phyloP scores from a whole-genome alignment of 345 rosid genomes.

The Salix koriyanagi region DNA sequence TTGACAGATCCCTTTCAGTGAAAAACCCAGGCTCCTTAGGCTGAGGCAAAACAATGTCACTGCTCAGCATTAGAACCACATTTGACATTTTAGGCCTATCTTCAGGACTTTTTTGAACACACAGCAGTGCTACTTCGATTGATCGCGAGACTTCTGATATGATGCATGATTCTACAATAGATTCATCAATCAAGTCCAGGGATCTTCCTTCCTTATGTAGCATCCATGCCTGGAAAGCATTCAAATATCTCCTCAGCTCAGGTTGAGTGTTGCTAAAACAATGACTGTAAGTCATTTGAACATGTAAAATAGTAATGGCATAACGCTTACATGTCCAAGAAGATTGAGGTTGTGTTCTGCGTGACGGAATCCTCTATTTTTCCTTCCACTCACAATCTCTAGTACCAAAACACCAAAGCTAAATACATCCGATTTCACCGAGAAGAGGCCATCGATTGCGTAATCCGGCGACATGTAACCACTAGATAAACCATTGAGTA shows the following conservation, averaged over 20 bases:
- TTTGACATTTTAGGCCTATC: constrained; percentile 20
- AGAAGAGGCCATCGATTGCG: not conserved
- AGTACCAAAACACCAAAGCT: not conserved
- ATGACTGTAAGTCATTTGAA: not conserved
- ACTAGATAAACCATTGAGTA: not conserved
- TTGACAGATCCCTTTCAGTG: constrained; percentile 3
- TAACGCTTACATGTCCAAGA: constrained; percentile 7
- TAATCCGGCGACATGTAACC: not conserved
- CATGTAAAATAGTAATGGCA: not conserved
- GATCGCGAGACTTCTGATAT: not conserved
- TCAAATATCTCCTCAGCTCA: not conserved
- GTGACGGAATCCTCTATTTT: not conserved
- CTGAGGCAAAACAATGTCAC: constrained; percentile 8
- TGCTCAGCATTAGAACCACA: constrained; percentile 15
- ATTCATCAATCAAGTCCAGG: not conserved
- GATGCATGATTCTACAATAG: not conserved
- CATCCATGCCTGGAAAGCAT: constrained; percentile 3
- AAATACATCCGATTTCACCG: not conserved
- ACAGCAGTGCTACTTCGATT: constrained; percentile 15
- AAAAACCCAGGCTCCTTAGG: constrained; percentile 21
- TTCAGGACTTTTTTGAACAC: constrained; percentile 13
- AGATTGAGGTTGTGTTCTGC: not conserved
- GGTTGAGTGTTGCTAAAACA: not conserved
- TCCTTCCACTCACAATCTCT: not conserved
- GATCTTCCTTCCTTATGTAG: constrained; percentile 2